phyloP scores from a whole-genome alignment of 495 filamentous ascomycete genomes.

The Friedmanniomyces simplex region DNA sequence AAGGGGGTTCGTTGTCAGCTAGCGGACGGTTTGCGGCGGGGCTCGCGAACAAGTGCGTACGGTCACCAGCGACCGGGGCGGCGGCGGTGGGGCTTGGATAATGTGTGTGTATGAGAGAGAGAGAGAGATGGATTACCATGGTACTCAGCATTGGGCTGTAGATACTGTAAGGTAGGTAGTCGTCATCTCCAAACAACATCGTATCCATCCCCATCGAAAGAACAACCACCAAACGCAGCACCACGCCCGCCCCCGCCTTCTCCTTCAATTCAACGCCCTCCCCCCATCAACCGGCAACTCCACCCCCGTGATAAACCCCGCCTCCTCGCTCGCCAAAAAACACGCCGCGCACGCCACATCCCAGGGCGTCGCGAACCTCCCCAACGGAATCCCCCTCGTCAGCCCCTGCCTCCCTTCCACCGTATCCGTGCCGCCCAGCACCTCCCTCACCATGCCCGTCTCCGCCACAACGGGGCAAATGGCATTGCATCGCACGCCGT shows the following conservation, averaged over 20 bases:
- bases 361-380: slow-evolving; percentile 22
- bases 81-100: no score
- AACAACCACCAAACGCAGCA: neutral
- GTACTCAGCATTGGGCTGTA: no score
- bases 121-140: no score
- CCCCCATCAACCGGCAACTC: slow-evolving; percentile 27
- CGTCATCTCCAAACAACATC: no score
- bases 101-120: no score
- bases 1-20: no score
- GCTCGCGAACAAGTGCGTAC: no score
- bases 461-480: slow-evolving; percentile 20
- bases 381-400: slow-evolving; percentile 48
- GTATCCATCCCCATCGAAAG: neutral
- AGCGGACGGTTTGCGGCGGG: no score
- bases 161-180: no score
- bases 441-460: slow-evolving; percentile 50
- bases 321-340: slow-evolving; percentile 29
- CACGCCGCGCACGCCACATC: slow-evolving; percentile 27
- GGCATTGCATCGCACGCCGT: slow-evolving; percentile 20
- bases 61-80: no score
- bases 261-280: slow-evolving; percentile 7
- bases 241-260: no score
- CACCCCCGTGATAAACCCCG: slow-evolving; percentile 25
- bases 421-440: slow-evolving; percentile 33
- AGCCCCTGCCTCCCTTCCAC: slow-evolving; percentile 58